Base-by-base conservation (phyloP, 768 basidiomycete species). In the Rhodotorula taiwanensis region DNA sequence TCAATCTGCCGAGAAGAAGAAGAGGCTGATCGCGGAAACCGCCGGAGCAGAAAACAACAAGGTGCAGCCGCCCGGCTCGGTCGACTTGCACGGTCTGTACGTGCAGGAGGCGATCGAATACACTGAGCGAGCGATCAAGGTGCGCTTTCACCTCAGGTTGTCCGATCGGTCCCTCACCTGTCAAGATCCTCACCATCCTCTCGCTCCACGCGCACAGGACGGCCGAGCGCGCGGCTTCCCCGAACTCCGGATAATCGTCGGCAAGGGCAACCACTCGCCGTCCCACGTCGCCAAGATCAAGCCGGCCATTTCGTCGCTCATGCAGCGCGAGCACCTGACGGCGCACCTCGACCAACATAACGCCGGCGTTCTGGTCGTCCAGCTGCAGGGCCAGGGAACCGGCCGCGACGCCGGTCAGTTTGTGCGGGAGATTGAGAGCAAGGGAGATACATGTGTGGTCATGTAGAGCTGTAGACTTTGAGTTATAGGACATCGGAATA, bases 71-170 rank as follows among this genome's bases (percentile, higher is more conserved):
- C 80, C 81, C 0, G 87, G 86, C 3, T 87, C 91, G 74, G 78
- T 95, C 49, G 89, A 97, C 75, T 77, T 97, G 28, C 93, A 97
- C 72, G 93, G 90, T 3, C 78, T 98, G 6, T 94, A 89, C 75
- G 92, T 94, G 64, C 90, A 89, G 73, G 94, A 98, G 76, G 89
- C 92, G 27, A 83, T 94, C 52, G 78, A 81, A 47, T 81, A 80
- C 55, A 84, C 83, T 3, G 93, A 97, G 67, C 71, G 75, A 28
- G 85, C 86, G 18, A 81, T 95, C 33, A n/a, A 21, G 34, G 51
- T 52, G 34, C 34, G 48, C 25, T 15, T 16, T 48, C 45, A 1
- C 45, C 11, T 41, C 11, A 10, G 45, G 14, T 47, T 14, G 25
- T 47, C 45, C 14, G 3, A 41, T 10, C 39, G 10, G 39, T 41